Evolutionary conservation across 148 eudicot genomes (phyloP).

Genomic region (Nepenthes mirabilis): DNA sequence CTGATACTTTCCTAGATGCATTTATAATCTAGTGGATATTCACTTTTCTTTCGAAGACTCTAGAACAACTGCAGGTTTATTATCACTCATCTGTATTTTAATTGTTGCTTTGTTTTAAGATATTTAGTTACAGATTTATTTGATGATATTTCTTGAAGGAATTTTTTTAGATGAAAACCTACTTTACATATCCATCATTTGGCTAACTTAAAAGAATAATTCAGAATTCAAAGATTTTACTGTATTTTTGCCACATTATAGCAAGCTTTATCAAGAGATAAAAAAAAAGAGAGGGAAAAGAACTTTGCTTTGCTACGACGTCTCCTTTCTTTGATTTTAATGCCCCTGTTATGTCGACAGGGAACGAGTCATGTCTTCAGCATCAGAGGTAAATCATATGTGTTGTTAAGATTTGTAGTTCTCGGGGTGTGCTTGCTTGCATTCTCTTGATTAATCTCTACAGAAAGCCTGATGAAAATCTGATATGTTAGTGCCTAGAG

Average conservation of each 20-base stretch:
- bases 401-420: background rate
- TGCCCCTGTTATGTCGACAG: conserved; percentile 12
- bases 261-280: background rate
- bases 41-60: conserved; percentile 85
- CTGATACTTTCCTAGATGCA: conserved; percentile 79
- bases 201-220: no score
- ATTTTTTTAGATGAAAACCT: background rate
- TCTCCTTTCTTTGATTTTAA: background rate
- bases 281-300: no score
- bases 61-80: conserved; percentile 88
- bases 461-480: no score
- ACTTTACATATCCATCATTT: no score
- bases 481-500: no score
- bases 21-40: conserved; percentile 89
- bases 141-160: background rate
- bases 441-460: no score
- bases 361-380: conserved; percentile 28
- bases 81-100: background rate
- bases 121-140: background rate
- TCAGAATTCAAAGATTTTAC: no score
- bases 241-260: background rate
- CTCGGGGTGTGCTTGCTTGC: background rate
- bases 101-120: background rate
- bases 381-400: conserved; percentile 27
- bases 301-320: no score